A percentile compares a stretch with the other conserved stretches of the same genome.
These are phyloP conservation scores for Neurospora tetraspora DNA, from an alignment of 495 filamentous ascomycete species.

Conservation along the genomic window DNA sequence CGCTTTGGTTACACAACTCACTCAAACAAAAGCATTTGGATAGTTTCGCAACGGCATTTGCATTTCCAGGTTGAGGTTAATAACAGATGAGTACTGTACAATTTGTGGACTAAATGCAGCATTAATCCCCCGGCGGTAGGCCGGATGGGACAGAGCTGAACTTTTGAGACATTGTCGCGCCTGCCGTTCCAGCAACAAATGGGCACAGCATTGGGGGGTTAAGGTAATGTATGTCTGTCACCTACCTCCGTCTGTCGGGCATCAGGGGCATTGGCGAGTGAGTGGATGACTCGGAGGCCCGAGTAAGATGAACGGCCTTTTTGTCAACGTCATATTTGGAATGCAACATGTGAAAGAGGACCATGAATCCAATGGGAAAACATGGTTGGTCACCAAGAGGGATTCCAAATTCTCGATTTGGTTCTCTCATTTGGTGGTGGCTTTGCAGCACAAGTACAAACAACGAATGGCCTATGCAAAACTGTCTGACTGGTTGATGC, in stretches of 20 bases:
- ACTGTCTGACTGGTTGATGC: neutral
- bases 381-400: neutral
- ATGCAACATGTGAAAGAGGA: neutral
- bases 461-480: neutral
- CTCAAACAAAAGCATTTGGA: neutral
- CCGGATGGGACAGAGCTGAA: neutral
- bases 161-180: neutral
- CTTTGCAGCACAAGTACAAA: neutral
- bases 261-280: too few species aligned
- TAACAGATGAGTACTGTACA: neutral
- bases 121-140: neutral
- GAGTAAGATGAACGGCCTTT: neutral
- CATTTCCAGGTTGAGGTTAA: neutral
- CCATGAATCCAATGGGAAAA: neutral
- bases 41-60: neutral
- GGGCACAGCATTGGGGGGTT: neutral
- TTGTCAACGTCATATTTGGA: neutral
- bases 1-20: neutral
- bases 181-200: neutral
- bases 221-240: neutral
- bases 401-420: neutral
- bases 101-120: neutral
- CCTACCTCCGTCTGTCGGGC: neutral
- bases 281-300: neutral
- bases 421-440: neutral